Base-by-base conservation (phyloP, 768 basidiomycete species). In the Tylopilus intermedius region DNA sequence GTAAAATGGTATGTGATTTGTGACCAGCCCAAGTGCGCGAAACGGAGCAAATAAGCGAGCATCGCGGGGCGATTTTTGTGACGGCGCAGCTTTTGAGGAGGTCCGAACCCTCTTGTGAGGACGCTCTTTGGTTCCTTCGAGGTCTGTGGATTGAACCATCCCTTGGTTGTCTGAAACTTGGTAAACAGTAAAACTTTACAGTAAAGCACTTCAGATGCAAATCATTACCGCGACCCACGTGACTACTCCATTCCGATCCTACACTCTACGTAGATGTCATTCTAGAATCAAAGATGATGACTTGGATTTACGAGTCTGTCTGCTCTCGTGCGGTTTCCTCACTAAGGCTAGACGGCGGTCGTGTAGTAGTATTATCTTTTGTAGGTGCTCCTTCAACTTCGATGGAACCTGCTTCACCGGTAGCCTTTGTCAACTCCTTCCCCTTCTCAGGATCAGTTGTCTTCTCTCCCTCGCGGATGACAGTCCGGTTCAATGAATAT, bases 1-100 rank as follows among this genome's bases (percentile, higher is more conserved):
- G 14, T 87, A 82, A 66, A 95, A 91, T 9, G 94, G 93, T 24
- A 94, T 79, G 72, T 86, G 80, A 65, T 95, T 94, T 41, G 94
- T 92, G 62, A 98, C 80, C 52, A 93, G 80, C 26, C 96, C 95
- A n/a, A 99, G 80, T 7, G 94, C 94, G 54, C 96, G 81, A 66
- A 98, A 99, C 4, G 96, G 95, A 5, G 86, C 90, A 66, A 95
- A 98, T 39, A 99, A 67, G 32, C 68, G 68, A 14, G 66, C 64
- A n/a, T 65, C 60, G 35, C 51, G 45, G 10, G 58, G 39, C 22
- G 39, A 22, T 30, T 55, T 58, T 52, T 49, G 48, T 10, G 53
- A 33, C 10, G 38, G 29, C 8, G 41, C 47, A 7, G 24, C 24
- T 44, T 58, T 54, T 18, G 30, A 30, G 2, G 49, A 56, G 26